Evolutionary conservation across 164 flowering plant species (phyloP), one percentile per base, ranked within the genome.

Genomic region (Euptelea pleiosperma): DNA sequence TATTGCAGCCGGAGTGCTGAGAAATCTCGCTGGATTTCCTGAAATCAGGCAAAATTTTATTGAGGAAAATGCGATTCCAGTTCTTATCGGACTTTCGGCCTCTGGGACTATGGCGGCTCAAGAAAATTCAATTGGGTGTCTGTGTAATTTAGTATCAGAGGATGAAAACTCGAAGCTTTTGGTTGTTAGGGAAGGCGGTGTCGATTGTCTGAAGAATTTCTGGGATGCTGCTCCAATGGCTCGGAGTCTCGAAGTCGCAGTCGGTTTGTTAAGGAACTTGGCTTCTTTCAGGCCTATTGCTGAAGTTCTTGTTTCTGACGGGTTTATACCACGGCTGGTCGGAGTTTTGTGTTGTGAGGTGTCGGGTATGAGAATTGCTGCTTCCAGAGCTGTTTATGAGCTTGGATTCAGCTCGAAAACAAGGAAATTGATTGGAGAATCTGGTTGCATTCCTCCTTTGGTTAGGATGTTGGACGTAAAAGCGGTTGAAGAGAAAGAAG

Each of bases 401-500:
- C 57, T 89, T 37, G 87, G 81, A 0, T 78, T 65, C 44, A 64
- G 58, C 68, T 28, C 73, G 14, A 82, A 79, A 59, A 55, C 81
- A 0, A 75, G 84, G 55, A 87, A 75, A 39, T 89, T 81, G 55
- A 71, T 92, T 50, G 98, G 95, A 0, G 96, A 87, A 48, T 68
- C 65, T 25, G 96, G 87, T 11, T 79, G 84, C 46, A 68, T 87
- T 63, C 44, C 77, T 12, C 75, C 71, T 37, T 48, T 92, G 68
- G 74, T 82, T 22, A 75, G 73, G 37, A 85, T 89, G 96, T 45
- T 89, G 60, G 96, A 89, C 43, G 91, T 81, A 1, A 89, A 91
- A 67, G 78, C 84, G 1, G 68, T 70, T 6, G 90, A 83, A 53
- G 98, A 89, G 79, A 86, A 70, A 57, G 93, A 86, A 57, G 77